Conservation (phyloP, 1,284 basidiomycete species). For the Irpex sp. region DNA sequence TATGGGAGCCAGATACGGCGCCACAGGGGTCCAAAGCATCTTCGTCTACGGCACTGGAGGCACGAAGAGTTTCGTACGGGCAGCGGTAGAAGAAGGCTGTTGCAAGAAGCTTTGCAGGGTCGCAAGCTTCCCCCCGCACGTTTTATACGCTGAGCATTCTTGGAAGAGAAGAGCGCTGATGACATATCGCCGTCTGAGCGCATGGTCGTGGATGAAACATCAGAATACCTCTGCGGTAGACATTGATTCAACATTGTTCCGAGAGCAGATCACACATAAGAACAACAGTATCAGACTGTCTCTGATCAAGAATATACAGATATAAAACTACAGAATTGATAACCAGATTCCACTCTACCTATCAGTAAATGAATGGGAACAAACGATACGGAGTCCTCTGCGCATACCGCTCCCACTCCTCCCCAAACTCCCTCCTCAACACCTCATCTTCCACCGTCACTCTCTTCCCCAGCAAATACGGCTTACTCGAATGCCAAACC, state of each 20-base stretch:
- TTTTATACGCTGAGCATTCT: not conserved
- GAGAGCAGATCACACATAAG: too few species aligned
- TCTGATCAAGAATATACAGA: too few species aligned
- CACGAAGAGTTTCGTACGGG: not conserved
- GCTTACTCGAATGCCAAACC: not conserved
- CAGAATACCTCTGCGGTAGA: too few species aligned
- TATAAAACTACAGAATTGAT: too few species aligned
- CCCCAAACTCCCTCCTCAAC: constrained; percentile 1
- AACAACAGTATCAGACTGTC: too few species aligned
- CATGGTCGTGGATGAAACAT: too few species aligned
- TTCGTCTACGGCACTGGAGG: not conserved
- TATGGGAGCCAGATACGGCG: not conserved
- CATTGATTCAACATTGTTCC: too few species aligned
- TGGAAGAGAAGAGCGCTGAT: not conserved
- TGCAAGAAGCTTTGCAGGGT: not conserved
- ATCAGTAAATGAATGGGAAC: constrained; percentile 4
- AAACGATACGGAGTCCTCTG: constrained; percentile 4
- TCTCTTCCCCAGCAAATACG: not conserved
- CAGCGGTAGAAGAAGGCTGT: too few species aligned
- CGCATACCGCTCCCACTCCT: constrained; percentile 7
- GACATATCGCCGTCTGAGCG: not conserved
- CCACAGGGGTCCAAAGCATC: not conserved
- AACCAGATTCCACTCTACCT: too few species aligned
- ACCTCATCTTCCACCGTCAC: not conserved
- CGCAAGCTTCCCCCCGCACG: not conserved